phyloP scores from a whole-genome alignment of 164 flowering plant genomes.

The Vitis labrusca region DNA sequence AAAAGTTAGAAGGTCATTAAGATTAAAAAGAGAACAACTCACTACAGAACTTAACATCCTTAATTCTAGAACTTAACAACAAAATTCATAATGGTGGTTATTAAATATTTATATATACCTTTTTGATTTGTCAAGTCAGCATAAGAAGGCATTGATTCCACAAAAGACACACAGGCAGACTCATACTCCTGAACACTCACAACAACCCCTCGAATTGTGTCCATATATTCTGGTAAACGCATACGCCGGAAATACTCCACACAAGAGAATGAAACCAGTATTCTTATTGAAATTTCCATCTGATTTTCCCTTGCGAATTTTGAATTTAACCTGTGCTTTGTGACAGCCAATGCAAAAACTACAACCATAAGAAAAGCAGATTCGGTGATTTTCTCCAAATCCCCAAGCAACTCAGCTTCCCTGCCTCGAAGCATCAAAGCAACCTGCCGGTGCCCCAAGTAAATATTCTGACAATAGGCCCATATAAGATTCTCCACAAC shows the following conservation, averaged over 20 bases:
- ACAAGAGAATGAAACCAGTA: slow-evolving; percentile 80
- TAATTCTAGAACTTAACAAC: neutral
- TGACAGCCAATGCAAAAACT: slow-evolving; percentile 75
- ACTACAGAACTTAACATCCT: neutral
- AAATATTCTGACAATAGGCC: slow-evolving; percentile 66
- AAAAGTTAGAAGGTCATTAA: slow-evolving; percentile 1
- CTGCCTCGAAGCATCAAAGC: slow-evolving; percentile 47
- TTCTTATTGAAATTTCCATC: slow-evolving; percentile 48
- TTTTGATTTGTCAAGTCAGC: slow-evolving; percentile 50
- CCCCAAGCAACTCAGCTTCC: slow-evolving; percentile 44
- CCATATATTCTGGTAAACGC: slow-evolving; percentile 84
- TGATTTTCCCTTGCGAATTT: slow-evolving; percentile 41
- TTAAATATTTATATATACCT: slow-evolving; percentile 32
- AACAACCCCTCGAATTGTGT: slow-evolving; percentile 66
- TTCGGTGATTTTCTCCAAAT: slow-evolving; percentile 86
- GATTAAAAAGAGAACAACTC: neutral
- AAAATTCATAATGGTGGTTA: neutral
- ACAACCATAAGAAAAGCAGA: slow-evolving; percentile 93
- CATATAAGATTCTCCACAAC: slow-evolving; percentile 73
- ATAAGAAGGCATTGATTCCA: slow-evolving; percentile 82
- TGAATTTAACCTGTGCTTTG: slow-evolving; percentile 63
- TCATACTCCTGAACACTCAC: slow-evolving; percentile 67
- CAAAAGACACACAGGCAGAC: slow-evolving; percentile 59
- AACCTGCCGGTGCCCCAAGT: slow-evolving; percentile 52
- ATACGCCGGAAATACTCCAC: slow-evolving; percentile 84